A percentile compares a stretch with the other conserved stretches of the same genome.
phyloP scores from a whole-genome alignment of 2,329 filamentous ascomycete species.

The Aspergillus clavatus region DNA sequence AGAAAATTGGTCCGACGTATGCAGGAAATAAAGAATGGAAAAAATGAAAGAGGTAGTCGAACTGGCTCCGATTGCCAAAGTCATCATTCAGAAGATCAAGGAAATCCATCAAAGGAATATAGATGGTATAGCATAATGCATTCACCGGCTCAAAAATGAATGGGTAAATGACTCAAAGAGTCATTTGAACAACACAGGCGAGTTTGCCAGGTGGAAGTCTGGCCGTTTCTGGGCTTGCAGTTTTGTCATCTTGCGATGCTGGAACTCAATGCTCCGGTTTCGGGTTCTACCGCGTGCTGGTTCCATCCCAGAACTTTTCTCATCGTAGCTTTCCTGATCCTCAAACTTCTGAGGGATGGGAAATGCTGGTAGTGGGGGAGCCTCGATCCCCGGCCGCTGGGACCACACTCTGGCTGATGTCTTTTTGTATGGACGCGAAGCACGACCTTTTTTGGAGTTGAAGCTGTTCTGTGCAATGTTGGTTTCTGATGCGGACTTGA shows the following conservation, averaged over 20 bases:
- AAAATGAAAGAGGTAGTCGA: too few relatives aligned
- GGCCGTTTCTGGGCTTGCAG: constrained; percentile 11
- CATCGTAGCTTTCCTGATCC: background rate
- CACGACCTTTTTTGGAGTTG: background rate
- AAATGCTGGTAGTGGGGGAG: background rate
- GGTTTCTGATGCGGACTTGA: background rate
- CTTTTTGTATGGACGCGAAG: background rate
- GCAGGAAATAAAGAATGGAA: too few relatives aligned
- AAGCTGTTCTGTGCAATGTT: background rate
- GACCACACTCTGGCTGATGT: background rate
- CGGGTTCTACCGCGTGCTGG: constrained; percentile 20
- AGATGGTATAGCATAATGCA: background rate
- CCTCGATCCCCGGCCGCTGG: background rate
- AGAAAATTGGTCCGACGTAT: too few relatives aligned
- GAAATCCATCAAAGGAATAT: background rate
- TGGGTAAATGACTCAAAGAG: background rate
- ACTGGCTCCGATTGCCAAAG: too few relatives aligned
- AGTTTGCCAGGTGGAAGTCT: constrained; percentile 11
- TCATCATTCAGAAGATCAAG: background rate
- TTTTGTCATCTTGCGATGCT: constrained; percentile 16
- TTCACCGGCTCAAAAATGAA: background rate
- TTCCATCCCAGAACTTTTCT: constrained; percentile 7
- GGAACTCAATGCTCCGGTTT: constrained; percentile 21
- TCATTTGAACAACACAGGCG: constrained; percentile 12
- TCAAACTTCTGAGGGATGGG: background rate